Base-by-base conservation (phyloP, 2,329 filamentous ascomycete genomes). In the Colletotrichum lini region DNA sequence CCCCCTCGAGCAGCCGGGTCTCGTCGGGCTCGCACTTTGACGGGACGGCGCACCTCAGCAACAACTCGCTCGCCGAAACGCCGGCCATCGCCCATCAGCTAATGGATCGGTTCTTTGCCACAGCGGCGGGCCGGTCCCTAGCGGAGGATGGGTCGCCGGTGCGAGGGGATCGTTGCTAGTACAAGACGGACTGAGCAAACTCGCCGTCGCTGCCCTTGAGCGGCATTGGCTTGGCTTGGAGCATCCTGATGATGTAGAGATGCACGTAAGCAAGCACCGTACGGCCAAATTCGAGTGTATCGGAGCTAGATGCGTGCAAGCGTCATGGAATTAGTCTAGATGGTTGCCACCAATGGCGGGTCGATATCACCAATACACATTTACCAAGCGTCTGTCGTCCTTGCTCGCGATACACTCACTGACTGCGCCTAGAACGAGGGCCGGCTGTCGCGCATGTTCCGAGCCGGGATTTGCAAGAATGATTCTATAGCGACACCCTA, bases 1-100 rank as follows among this genome's bases (percentile, higher is more conserved):
- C 66, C 30, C 54, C 67, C 21, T 21, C 66, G 8, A 70, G 66
- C 70, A 72, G 70, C 30, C 53, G 70, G 21, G 66, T 70, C 65
- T 65, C 70, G 5, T 72, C 70, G 4, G 42, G 60, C 54, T 64
- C 65, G n/a, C 35, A 65, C 54, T 50, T 16, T 7, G 70, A 72
- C 23, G 70, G 70, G 9, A 21, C n/a, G 30, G 47, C 54, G 15
- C 70, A 70, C 18, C 2, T 68, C n/a, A 63, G 65, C 58, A 71
- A 68, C 57, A 71, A 63, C 44, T 68, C 68, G 16, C 21, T 63
- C 30, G 15, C 44, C 6, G 68, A 71, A 23, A 71, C 68, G 8
- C 68, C 68, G n/a, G 68, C 65, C 18, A 58, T 67, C 16, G 58
- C 68, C 9, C 68, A 68, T 3, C 65, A 68, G 12, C 30, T 57